Base-by-base conservation (phyloP, 805 yeast species). In the Saccharomycopsis javanensis region DNA sequence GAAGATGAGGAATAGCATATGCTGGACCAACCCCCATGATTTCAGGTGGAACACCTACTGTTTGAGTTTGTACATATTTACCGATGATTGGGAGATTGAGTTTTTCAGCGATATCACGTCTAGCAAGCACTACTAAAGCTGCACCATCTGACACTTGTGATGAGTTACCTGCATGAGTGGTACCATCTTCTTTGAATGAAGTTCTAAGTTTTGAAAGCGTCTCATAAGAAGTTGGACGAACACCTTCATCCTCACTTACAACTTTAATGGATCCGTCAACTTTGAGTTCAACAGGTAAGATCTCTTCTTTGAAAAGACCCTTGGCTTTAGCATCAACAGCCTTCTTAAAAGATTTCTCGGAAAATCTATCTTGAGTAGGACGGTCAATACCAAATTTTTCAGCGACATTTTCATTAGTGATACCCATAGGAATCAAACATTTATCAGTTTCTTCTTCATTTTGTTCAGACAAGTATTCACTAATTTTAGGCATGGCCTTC, bases 21-120 rank as follows among this genome's bases (percentile, higher is more conserved):
- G 96, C 97, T 58, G 99, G 99, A 50, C 98, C 99, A 65, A 92
- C 83, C 59, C 98, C 99, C 99, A 92, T 92, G 60, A 91, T 81
- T 72, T 89, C 96, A 23, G 97, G 97, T 57, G 97, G 96, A 51
- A 91, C 97, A 65, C 99, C 99, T 57, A 86, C 92, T 45, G 83
- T 75, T 64, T 85, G 80, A 66, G 88, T 83, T 64, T 83, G 85
- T 61, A 90, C 82, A 65, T 81, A 92, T 75, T 87, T 88, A 61
- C 85, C 99, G 58, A 85, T 66, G 60, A 89, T 82, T 56, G 86
- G 84, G 64, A 86, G 77, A 42, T 85, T 84, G 58, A 83, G 72
- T 64, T 78, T 73, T 70, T 86, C 82, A 23, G 99, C 99, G 58
- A 86, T 76, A 18, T 89, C 85, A 71, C 98, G 81, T 69, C 91